Evolutionary conservation across 768 basidiomycete species (phyloP).

Genomic region (Boletus tylopilopsis): DNA sequence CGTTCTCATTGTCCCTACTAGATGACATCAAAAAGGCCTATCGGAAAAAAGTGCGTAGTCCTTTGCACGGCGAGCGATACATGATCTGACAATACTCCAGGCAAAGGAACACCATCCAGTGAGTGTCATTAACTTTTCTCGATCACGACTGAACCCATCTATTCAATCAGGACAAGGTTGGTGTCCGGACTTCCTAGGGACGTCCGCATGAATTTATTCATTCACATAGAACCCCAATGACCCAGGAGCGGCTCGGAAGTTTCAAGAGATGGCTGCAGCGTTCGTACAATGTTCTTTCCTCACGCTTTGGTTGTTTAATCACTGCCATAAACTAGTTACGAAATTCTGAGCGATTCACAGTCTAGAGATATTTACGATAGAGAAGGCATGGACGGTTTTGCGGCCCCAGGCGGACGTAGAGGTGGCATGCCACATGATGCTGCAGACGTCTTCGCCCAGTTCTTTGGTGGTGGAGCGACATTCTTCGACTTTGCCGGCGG

Average conservation of each 20-base stretch:
- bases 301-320: conserved; percentile 4
- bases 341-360: conserved; percentile 71
- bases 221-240: conserved; percentile 76
- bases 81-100: conserved; percentile 37
- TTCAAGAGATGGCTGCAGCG: conserved; percentile 89
- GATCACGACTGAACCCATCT: background rate
- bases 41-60: conserved; percentile 70
- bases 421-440: conserved; percentile 46
- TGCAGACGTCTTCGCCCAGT: conserved; percentile 69
- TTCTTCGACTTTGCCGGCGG: conserved; percentile 67
- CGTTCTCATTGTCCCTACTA: conserved; percentile 26
- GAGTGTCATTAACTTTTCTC: conserved; percentile 23
- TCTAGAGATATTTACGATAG: conserved; percentile 69
- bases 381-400: conserved; percentile 67
- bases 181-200: conserved; percentile 4
- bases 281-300: conserved; percentile 37
- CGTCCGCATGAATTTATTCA: background rate
- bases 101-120: conserved; percentile 89
- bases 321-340: conserved; percentile 52
- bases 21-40: conserved; percentile 95
- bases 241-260: conserved; percentile 75
- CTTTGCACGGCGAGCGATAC: background rate
- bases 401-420: conserved; percentile 43
- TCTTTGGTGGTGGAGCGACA: conserved; percentile 59
- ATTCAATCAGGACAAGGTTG: conserved; percentile 61